Base-by-base conservation (phyloP, 2,329 filamentous ascomycete genomes). In the Colletotrichum orbiculare region DNA sequence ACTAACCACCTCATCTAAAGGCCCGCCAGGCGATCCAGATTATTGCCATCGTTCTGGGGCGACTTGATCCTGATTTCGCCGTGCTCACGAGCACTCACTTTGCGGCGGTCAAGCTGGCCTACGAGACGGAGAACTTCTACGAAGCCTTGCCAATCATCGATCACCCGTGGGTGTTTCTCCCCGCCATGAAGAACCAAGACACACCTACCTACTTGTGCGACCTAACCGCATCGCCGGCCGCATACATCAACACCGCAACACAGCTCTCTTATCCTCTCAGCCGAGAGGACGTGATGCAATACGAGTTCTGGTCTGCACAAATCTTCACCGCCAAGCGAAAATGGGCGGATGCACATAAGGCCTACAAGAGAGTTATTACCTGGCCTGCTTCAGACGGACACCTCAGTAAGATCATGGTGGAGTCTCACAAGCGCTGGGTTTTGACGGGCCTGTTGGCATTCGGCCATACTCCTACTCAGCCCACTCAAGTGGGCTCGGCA, bases 371-470 rank as follows among this genome's bases (percentile, higher is more conserved):
- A 64, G 85, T 87, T 47, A 81, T 97, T 41, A 86, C 89, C 3
- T 89, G 89, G 62, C 92, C 94, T 1, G 82, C 84, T 0, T 83
- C 81, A 55, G 89, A 89, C 17, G 81, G 83, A 38, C 83, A 87
- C 41, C 82, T 88, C 11, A 95, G 90, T 76, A 90, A 89, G 74
- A 84, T 96, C 54, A 96, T 96, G 91, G 83, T 91, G 4, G 93
- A 97, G 69, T 92, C 93, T 6, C 95, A 97, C 82, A 96, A 95
- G 79, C 96, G 95, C 77, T 97, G 93, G 91, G 75, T 96, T 8
- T 80, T 99, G 13, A 85, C 94, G 9, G 88, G 89, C 57, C 83
- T 97, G 59, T 80, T 99, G 15, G 82, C 87, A 7, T 81, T 89
- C 57, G 94, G 94, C 69, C 86, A 82, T 71, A 81, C 82, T 5